Evolutionary conservation across 441 rosid genomes (phyloP).

Genomic region (Pelargonium fulgidum): DNA sequence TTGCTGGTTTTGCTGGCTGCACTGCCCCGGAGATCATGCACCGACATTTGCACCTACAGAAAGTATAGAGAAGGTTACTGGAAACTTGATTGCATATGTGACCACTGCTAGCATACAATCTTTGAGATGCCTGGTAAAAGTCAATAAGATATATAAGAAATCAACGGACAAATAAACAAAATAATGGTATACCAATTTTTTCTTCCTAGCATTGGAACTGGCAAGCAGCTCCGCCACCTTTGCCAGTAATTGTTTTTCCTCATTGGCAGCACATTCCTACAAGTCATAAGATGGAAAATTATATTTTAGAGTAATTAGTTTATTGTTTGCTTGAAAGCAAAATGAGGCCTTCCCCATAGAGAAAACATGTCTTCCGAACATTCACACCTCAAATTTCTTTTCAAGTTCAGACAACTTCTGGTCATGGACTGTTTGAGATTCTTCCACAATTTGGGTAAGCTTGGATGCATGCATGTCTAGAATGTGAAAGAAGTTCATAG

Average conservation of each 20-base stretch:
- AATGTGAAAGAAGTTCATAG: conserved; percentile 1
- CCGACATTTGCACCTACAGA: conserved; percentile 76
- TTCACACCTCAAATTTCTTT: conserved; percentile 7
- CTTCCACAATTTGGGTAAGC: conserved; percentile 10
- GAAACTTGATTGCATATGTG: not conserved
- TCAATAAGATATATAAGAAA: not conserved
- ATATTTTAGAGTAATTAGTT: too few relatives aligned
- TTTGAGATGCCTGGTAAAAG: too few relatives aligned
- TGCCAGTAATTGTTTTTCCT: conserved; percentile 20
- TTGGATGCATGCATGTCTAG: conserved; percentile 12
- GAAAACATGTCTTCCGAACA: not conserved
- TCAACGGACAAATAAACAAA: not conserved
- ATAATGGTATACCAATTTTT: conserved; percentile 9
- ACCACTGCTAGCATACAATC: too few relatives aligned
- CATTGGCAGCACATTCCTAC: conserved; percentile 22
- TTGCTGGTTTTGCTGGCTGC: conserved; percentile 64
- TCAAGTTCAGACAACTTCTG: conserved; percentile 1
- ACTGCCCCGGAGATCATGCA: conserved; percentile 74
- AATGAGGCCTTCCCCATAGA: not conserved
- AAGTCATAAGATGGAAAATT: not conserved
- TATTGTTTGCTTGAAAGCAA: not conserved
- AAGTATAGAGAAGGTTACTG: conserved; percentile 11
- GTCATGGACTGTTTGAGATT: conserved; percentile 1
- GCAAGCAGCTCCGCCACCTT: conserved; percentile 22
- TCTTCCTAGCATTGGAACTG: conserved; percentile 18